Percentiles rank a stretch among this genome's conserved stretches.
Evolutionary conservation across 257 asterid genomes (phyloP).

Genomic region (Cynanchum wilfordii): DNA sequence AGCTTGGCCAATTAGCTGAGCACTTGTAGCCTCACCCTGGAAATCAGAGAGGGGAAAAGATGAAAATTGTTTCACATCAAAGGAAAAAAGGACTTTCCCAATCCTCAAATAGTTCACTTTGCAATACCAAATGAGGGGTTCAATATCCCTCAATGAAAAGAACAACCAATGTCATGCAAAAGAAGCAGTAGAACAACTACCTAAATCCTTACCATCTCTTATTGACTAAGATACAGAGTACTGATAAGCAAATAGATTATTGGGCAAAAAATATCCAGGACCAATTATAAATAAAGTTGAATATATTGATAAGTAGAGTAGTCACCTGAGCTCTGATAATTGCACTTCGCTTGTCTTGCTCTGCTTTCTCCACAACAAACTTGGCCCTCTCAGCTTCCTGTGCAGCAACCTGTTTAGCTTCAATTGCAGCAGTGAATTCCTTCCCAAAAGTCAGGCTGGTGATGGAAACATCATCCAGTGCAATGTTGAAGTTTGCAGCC

Average conservation of each 20-base stretch:
- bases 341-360: slow-evolving; percentile 89
- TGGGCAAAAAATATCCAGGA: background rate
- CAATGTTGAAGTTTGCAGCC: slow-evolving; percentile 80
- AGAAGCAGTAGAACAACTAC: background rate
- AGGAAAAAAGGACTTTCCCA: background rate
- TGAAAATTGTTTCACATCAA: background rate
- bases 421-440: slow-evolving; percentile 92
- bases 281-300: background rate
- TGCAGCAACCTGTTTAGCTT: slow-evolving; percentile 96
- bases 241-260: background rate
- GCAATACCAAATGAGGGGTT: background rate
- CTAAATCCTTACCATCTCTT: background rate
- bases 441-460: slow-evolving; percentile 76
- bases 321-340: slow-evolving; percentile 85
- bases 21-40: slow-evolving; percentile 99
- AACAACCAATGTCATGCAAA: background rate
- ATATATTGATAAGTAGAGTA: background rate
- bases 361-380: slow-evolving; percentile 89
- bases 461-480: slow-evolving; percentile 91
- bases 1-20: slow-evolving; percentile 86
- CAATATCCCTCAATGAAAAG: background rate
- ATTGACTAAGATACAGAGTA: background rate
- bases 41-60: background rate
- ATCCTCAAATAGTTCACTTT: background rate
- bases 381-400: slow-evolving; percentile 97